A percentile compares a stretch with the other conserved stretches of the same genome.
Conservation (phyloP, 306 rosid genomes). For the Herpetospermum pedunculosum region DNA sequence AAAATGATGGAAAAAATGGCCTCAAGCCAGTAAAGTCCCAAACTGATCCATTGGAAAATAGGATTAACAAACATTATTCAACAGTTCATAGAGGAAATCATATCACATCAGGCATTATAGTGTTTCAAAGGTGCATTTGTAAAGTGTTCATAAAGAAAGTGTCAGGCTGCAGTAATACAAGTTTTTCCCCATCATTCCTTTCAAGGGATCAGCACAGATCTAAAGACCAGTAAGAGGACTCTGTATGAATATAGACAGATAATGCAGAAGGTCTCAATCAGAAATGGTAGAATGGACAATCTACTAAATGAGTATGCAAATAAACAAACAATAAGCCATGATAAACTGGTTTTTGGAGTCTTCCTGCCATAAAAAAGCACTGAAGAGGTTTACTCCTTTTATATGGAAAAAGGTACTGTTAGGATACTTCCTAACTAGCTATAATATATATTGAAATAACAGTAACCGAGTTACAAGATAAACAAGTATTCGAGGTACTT, state of each 20-base stretch:
- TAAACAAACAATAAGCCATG: background rate
- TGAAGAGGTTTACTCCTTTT: background rate
- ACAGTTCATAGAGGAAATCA: background rate
- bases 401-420: background rate
- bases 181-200: background rate
- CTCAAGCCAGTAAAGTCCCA: constrained; percentile 8
- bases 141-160: background rate
- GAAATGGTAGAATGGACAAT: background rate
- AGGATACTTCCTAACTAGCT: too few relatives aligned
- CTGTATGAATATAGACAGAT: background rate
- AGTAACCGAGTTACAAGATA: too few relatives aligned
- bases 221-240: background rate
- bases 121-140: background rate
- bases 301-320: background rate
- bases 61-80: background rate
- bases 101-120: background rate
- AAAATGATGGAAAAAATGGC: background rate
- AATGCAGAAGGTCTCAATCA: background rate
- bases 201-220: background rate
- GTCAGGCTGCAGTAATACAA: background rate
- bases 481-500: too few relatives aligned
- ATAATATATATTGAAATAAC: too few relatives aligned
- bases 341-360: background rate
- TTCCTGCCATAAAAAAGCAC: background rate
- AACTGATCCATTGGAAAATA: background rate